A percentile compares a stretch with the other conserved stretches of the same genome.
Conservation (phyloP, 768 basidiomycete species). For the Neoboletus magnificus region DNA sequence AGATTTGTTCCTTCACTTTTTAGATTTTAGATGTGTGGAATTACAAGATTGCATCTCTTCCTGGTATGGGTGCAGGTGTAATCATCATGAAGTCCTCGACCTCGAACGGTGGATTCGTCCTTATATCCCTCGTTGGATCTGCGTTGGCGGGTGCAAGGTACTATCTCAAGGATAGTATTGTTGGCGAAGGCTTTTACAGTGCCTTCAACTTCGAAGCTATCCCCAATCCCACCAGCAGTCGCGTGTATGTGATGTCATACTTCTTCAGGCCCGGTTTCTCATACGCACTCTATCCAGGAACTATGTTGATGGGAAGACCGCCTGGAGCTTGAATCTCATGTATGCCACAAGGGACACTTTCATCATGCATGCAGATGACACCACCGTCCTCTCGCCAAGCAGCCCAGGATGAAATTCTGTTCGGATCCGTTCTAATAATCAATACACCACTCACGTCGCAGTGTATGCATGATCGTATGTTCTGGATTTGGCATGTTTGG, state of each 20-base stretch:
- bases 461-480: constrained; percentile 21
- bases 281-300: constrained; percentile 22
- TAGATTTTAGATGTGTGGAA: too few relatives aligned
- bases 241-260: constrained; percentile 29
- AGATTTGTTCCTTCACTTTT: too few relatives aligned
- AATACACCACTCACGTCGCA: constrained; percentile 35
- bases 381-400: constrained; percentile 24
- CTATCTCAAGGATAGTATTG: constrained; percentile 23
- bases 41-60: not conserved
- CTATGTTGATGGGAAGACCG: constrained; percentile 30
- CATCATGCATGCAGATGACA: constrained; percentile 38
- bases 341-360: constrained; percentile 27
- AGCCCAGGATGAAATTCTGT: constrained; percentile 37
- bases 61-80: not conserved
- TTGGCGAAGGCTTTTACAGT: constrained; percentile 30
- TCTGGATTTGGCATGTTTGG: not conserved
- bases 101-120: not conserved
- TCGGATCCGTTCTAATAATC: constrained; percentile 29
- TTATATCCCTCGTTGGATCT: constrained; percentile 11
- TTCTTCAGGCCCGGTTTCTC: not conserved
- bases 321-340: constrained; percentile 27
- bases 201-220: constrained; percentile 34
- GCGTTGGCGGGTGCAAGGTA: constrained; percentile 26
- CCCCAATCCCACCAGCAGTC: constrained; percentile 35
- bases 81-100: constrained; percentile 15